Evolutionary conservation across 345 rosid genomes (phyloP), one percentile per base, ranked within the genome.

Genomic region (Eucalyptus erythrocorys): DNA sequence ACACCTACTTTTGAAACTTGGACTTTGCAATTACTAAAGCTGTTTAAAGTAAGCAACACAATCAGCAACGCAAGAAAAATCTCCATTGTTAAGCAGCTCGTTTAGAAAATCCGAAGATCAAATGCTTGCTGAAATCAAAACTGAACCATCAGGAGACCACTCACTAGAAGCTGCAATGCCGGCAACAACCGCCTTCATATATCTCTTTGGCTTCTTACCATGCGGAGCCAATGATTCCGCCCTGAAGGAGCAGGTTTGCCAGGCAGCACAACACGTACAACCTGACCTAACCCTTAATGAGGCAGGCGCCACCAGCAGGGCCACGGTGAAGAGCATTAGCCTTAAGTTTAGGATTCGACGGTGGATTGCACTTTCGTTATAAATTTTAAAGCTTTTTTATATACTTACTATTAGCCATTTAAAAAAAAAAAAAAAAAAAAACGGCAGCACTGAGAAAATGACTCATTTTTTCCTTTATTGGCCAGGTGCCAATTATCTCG

Each of bases 141-240:
- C 51, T 49, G 19, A 49, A 49, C 51, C 51, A 13, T 49, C 17
- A 49, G 51, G 43, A 37, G 13, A 50, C 27, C 86, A 68, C 27
- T 91, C 91, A 96, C 99, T 99, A 64, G 99, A 96, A 87, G 95
- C 98, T 82, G 97, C 98, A 84, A 99, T 96, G 87, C 99, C 99
- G 87, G 99, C 99, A 87, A 97, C 91, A 71, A 96, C 89, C 47
- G 99, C 98, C 92, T 97, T 98, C 97, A 95, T 95, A 88, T 96
- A 96, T 85, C 99, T 93, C 90, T 90, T 97, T 27, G 97, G 98
- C 95, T 96, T 89, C 92, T 96, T 97, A 40, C 99, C 99, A 26
- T 5, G 99, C 99, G 10, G 95, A 93, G 48, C 99, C 99, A 88
- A 96, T 87, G 17, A 97, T 90, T 50, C 99, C 98, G 49, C 98